A percentile compares a stretch with the other conserved stretches of the same genome.
These are phyloP conservation scores for Camellia lanceoleosa DNA, from an alignment of 148 eudicot species.

Conservation along the genomic window DNA sequence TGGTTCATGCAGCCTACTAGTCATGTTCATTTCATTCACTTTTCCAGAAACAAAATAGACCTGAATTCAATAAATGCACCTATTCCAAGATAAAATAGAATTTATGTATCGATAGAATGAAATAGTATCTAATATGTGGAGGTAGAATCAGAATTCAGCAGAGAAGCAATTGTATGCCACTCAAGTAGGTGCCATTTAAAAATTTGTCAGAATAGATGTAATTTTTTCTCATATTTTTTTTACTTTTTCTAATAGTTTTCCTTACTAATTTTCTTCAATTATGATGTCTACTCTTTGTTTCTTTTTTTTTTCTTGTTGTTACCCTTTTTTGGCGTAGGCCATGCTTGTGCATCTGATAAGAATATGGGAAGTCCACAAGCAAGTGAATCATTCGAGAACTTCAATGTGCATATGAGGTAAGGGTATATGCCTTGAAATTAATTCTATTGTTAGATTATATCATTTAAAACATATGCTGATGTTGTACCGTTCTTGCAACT, in stretches of 20 bases:
- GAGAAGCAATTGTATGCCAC: background rate
- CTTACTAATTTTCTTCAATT: background rate
- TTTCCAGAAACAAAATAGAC: background rate
- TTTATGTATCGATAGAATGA: background rate
- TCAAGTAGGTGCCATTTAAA: background rate
- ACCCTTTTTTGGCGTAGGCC: constrained; percentile 47
- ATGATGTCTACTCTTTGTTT: background rate
- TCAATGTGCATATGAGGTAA: constrained; percentile 97
- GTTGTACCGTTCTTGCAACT: constrained; percentile 6
- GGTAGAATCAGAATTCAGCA: background rate
- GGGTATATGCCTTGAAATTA: constrained; percentile 11
- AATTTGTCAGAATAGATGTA: background rate
- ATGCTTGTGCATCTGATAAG: constrained; percentile 99
- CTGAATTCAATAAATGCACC: background rate
- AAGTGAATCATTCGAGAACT: constrained; percentile 97
- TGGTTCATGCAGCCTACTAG: too few relatives aligned
- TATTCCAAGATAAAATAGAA: background rate
- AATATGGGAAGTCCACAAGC: constrained; percentile 95
- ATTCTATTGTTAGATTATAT: background rate
- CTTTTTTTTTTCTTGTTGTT: constrained; percentile 3
- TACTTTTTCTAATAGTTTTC: background rate
- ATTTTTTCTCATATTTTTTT: background rate
- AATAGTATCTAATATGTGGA: background rate
- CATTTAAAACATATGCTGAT: background rate
- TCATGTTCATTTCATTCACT: background rate